Conservation (phyloP, 495 filamentous ascomycete genomes). For the Neurospora intermedia region DNA sequence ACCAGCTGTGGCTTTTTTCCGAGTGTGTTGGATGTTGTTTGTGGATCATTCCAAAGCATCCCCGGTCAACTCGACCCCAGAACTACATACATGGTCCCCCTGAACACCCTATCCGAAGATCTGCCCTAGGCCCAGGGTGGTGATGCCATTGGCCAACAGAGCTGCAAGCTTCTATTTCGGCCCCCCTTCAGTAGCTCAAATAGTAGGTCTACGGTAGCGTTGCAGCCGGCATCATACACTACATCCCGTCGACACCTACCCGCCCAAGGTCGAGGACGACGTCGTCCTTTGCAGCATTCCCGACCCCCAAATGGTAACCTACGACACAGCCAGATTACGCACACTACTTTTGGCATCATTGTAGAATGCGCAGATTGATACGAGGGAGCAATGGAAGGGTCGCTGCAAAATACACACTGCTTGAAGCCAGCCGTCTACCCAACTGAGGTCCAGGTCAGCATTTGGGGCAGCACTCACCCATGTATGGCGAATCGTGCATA, state of each 20-base stretch:
- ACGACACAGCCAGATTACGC: background rate
- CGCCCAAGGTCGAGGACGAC: background rate
- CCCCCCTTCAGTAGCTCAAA: background rate
- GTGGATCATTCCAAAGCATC: background rate
- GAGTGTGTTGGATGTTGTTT: background rate
- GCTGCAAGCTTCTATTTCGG: background rate
- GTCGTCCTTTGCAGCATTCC: background rate
- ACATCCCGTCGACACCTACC: background rate
- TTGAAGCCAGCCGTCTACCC: background rate
- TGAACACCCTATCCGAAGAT: background rate
- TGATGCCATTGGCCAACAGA: background rate
- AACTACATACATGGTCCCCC: background rate
- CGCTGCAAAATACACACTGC: background rate
- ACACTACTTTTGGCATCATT: background rate
- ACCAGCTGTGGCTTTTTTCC: background rate
- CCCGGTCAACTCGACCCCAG: background rate
- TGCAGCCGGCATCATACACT: background rate
- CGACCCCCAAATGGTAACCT: background rate
- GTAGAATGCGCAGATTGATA: background rate
- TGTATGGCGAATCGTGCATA: background rate
- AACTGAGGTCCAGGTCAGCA: background rate
- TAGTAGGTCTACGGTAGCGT: background rate
- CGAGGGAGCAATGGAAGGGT: background rate
- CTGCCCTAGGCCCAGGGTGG: background rate
- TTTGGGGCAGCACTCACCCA: background rate